Percentiles rank a stretch among this genome's conserved stretches.
These are phyloP conservation scores for Phialophora macrospora DNA, from an alignment of 2,329 filamentous ascomycete species.

Conservation along the genomic window DNA sequence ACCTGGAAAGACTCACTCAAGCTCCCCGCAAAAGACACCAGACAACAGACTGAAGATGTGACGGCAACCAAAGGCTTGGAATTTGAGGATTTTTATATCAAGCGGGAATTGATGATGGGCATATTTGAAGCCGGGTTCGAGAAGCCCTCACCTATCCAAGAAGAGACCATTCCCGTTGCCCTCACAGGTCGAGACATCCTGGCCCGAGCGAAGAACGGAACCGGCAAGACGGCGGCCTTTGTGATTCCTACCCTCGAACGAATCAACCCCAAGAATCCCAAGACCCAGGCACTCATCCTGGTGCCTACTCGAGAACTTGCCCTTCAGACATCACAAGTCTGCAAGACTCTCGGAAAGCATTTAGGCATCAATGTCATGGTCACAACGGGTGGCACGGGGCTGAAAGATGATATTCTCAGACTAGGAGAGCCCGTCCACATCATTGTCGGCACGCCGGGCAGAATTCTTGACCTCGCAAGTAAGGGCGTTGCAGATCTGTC, in stretches of 20 bases:
- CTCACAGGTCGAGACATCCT: conserved; percentile 94
- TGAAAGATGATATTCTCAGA: conserved; percentile 96
- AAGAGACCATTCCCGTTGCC: conserved; percentile 97
- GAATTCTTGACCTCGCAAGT: conserved; percentile 93
- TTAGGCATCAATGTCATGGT: conserved; percentile 99
- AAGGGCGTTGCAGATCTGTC: conserved; percentile 96
- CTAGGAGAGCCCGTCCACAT: conserved; percentile 94
- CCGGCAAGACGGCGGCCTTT: conserved; percentile 97
- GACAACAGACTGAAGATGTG: conserved; percentile 72
- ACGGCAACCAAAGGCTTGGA: conserved; percentile 97
- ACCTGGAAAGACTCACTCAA: conserved; percentile 55
- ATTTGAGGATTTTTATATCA: conserved; percentile 95
- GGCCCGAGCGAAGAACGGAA: conserved; percentile 96
- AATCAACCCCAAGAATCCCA: conserved; percentile 94
- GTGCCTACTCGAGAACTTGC: conserved; percentile 96
- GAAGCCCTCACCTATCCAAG: conserved; percentile 97
- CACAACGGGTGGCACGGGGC: conserved; percentile 90
- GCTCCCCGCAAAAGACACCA: conserved; percentile 53
- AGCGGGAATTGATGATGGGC: conserved; percentile 95
- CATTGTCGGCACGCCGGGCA: conserved; percentile 93
- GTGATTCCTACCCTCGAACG: conserved; percentile 93
- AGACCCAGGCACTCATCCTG: conserved; percentile 94
- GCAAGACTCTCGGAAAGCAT: conserved; percentile 97
- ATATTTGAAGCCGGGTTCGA: conserved; percentile 99
- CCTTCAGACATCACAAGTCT: conserved; percentile 97